Evolutionary conservation across 1,284 basidiomycete genomes (phyloP).

Genomic region (Pterulicium gracile): DNA sequence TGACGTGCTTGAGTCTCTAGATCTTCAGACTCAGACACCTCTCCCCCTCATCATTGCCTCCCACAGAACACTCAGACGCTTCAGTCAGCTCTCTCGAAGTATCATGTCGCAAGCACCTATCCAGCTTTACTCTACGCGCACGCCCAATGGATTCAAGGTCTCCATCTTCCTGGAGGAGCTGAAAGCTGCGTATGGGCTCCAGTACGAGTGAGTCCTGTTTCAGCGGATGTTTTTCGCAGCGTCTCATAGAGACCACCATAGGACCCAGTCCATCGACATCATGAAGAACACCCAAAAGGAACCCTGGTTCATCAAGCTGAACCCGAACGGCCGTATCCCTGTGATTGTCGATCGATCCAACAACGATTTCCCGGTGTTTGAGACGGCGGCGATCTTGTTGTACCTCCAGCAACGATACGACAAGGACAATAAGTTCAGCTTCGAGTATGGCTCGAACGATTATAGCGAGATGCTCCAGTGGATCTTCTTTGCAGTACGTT

Average conservation of each 20-base stretch:
- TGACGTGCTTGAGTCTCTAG: no score
- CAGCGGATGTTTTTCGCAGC: no score
- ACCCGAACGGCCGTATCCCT: slow-evolving; percentile 59
- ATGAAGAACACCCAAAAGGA: slow-evolving; percentile 39
- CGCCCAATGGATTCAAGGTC: slow-evolving; percentile 64
- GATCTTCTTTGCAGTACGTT: slow-evolving; percentile 64
- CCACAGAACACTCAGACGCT: no score
- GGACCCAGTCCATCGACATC: no score
- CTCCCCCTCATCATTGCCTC: no score
- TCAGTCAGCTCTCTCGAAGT: no score
- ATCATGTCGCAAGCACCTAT: no score
- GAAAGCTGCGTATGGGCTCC: slow-evolving; percentile 44
- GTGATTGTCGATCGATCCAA: slow-evolving; percentile 40
- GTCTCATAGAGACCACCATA: no score
- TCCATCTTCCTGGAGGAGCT: slow-evolving; percentile 62
- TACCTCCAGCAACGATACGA: slow-evolving; percentile 58
- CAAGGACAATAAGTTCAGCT: slow-evolving; percentile 43
- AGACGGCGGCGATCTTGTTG: slow-evolving; percentile 55
- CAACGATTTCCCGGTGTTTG: slow-evolving; percentile 51
- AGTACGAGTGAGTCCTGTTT: slow-evolving; percentile 47
- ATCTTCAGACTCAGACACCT: no score
- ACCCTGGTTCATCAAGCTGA: slow-evolving; percentile 54
- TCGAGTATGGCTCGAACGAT: slow-evolving; percentile 33
- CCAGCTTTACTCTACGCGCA: slow-evolving; percentile 50
- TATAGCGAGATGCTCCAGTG: slow-evolving; percentile 62